phyloP scores from a whole-genome alignment of 73 alveolate genomes.

The Paramecium primaurelia region DNA sequence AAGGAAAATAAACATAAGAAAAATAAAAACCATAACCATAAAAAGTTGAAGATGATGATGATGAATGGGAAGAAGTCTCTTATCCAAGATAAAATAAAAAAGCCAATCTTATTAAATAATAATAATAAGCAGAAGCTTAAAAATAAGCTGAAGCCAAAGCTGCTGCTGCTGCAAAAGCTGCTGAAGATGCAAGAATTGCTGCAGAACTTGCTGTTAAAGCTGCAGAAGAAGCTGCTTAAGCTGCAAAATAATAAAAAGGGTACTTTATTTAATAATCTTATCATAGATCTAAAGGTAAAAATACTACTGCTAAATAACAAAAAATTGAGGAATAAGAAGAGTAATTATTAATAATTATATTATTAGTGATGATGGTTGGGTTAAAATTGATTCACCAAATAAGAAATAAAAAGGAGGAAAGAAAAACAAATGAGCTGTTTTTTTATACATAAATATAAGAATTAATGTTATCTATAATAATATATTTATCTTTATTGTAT shows the following conservation, averaged over 20 bases:
- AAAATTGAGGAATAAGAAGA: not conserved
- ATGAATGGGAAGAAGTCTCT: not conserved
- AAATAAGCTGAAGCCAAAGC: not conserved
- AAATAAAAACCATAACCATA: not conserved
- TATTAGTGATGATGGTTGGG: conserved; percentile 39
- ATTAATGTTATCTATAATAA: not conserved
- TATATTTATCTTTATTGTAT: not conserved
- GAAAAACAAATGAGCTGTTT: conserved; percentile 14
- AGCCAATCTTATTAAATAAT: not conserved
- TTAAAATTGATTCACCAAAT: not conserved
- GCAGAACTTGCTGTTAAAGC: not conserved
- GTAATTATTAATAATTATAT: not conserved
- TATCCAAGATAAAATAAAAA: conserved; percentile 31
- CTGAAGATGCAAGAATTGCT: not conserved
- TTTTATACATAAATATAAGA: not conserved
- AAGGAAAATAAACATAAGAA: not conserved
- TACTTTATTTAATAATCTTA: not conserved
- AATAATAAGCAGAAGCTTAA: not conserved
- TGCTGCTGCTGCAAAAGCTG: not conserved
- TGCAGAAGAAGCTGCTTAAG: not conserved
- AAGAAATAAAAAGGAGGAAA: conserved; percentile 30
- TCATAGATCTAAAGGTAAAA: not conserved
- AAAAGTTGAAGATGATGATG: conserved; percentile 19
- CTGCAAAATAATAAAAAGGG: conserved; percentile 2
- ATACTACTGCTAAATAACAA: not conserved